Conservation (phyloP, 306 rosid species). For the Citrullus colocynthis region DNA sequence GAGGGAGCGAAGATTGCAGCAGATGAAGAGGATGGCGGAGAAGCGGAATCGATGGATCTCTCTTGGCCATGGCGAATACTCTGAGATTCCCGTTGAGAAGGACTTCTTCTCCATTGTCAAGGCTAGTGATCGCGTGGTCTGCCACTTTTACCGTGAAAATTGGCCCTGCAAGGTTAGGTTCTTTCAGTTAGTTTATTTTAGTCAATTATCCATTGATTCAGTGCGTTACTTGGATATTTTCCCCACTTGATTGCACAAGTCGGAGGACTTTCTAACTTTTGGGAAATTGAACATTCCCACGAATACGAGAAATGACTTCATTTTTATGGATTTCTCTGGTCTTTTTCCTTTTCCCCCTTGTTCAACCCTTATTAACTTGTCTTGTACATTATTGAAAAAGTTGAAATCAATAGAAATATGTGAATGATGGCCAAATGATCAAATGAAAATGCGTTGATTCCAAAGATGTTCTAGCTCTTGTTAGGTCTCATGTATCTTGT, state of each 20-base stretch:
- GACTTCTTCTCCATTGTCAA: slow-evolving; percentile 86
- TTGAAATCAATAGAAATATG: too few species aligned
- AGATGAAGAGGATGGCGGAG: slow-evolving; percentile 98
- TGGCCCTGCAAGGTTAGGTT: slow-evolving; percentile 88
- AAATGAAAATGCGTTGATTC: neutral
- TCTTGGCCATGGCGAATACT: slow-evolving; percentile 73
- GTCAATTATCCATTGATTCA: neutral
- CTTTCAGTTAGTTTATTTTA: neutral
- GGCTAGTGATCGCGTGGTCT: slow-evolving; percentile 98
- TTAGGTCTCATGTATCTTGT: neutral
- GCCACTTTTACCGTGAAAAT: slow-evolving; percentile 92
- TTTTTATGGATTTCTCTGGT: neutral
- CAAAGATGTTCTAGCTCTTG: neutral
- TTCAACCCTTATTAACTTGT: too few species aligned
- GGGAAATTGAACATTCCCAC: neutral
- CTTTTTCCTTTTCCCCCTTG: neutral
- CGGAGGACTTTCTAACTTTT: neutral
- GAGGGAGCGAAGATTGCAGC: slow-evolving; percentile 82
- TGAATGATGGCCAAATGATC: neutral
- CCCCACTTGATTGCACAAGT: neutral
- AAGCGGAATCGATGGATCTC: slow-evolving; percentile 90
- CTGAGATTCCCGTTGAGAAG: slow-evolving; percentile 71
- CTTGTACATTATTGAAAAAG: too few species aligned
- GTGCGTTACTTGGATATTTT: neutral
- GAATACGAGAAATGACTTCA: neutral